These are phyloP conservation scores for Botryotinia narcissicola DNA, from an alignment of 2,329 filamentous ascomycete genomes.

Conservation along the genomic window DNA sequence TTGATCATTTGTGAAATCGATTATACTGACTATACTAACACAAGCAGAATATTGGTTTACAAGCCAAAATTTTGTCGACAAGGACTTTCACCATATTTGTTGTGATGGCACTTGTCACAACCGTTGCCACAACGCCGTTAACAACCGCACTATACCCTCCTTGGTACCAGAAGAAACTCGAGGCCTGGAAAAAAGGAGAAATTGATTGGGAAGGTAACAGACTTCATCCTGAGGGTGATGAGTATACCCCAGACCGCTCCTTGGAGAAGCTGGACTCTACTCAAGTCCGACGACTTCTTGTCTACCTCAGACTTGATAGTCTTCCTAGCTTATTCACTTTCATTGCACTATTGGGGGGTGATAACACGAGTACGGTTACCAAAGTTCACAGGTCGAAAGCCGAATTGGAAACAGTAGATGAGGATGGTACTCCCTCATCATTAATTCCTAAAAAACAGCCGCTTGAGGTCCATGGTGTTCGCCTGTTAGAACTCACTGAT, in stretches of 20 bases:
- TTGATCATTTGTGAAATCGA: not conserved
- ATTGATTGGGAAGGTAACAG: constrained; percentile 79
- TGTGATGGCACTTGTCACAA: constrained; percentile 87
- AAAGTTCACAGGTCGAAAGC: constrained; percentile 41
- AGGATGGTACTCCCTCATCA: constrained; percentile 33
- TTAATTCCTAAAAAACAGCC: constrained; percentile 27
- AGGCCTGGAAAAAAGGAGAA: constrained; percentile 75
- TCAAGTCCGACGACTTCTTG: constrained; percentile 64
- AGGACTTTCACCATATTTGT: constrained; percentile 92
- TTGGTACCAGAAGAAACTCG: constrained; percentile 72
- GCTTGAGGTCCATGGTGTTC: constrained; percentile 63
- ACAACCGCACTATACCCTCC: constrained; percentile 72
- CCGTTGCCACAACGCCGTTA: constrained; percentile 77
- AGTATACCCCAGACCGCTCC: constrained; percentile 35
- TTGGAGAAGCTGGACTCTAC: constrained; percentile 50
- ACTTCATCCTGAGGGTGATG: constrained; percentile 41
- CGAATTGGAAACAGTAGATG: constrained; percentile 33
- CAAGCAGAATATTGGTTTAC: constrained; percentile 69
- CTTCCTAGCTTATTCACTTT: constrained; percentile 80
- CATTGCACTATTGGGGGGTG: constrained; percentile 71
- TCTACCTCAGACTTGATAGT: constrained; percentile 82
- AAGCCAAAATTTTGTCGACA: constrained; percentile 76
- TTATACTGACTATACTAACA: constrained; percentile 15
- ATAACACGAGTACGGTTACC: constrained; percentile 38
- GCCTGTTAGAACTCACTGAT: constrained; percentile 82